phyloP scores from a whole-genome alignment of 805 yeast species.

The Metschnikowia drakensbergensis region DNA sequence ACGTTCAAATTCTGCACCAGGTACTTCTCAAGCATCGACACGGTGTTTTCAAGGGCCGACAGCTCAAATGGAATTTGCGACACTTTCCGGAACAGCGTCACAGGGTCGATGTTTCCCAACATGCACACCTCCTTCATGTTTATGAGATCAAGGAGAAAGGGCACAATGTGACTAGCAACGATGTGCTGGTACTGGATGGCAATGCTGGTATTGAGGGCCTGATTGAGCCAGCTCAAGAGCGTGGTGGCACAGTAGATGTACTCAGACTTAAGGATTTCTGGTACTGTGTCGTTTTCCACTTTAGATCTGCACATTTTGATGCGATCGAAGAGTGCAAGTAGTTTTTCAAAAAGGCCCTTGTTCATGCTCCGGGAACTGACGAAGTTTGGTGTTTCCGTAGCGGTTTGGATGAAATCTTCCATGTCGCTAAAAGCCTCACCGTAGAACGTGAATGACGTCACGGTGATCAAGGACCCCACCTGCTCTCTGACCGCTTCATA shows the following conservation, averaged over 20 bases:
- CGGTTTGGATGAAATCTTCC: slow-evolving; percentile 37
- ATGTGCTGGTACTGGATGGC: slow-evolving; percentile 52
- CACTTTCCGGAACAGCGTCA: slow-evolving; percentile 39
- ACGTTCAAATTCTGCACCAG: slow-evolving; percentile 27
- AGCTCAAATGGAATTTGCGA: slow-evolving; percentile 39
- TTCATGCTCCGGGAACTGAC: slow-evolving; percentile 14
- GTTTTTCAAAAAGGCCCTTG: slow-evolving; percentile 24
- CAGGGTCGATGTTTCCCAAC: slow-evolving; percentile 56
- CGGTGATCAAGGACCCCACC: slow-evolving; percentile 57
- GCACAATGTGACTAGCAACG: slow-evolving; percentile 50
- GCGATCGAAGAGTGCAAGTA: slow-evolving; percentile 41
- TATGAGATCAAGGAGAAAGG: slow-evolving; percentile 62
- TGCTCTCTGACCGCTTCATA: slow-evolving; percentile 70
- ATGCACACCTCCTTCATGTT: slow-evolving; percentile 79
- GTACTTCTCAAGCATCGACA: slow-evolving; percentile 41
- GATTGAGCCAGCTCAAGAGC: slow-evolving; percentile 54
- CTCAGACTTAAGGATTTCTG: slow-evolving; percentile 53
- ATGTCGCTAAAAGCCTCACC: slow-evolving; percentile 40
- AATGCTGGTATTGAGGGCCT: slow-evolving; percentile 50
- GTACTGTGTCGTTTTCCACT: slow-evolving; percentile 41
- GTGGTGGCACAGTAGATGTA: slow-evolving; percentile 68
- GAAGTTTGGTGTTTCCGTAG: slow-evolving; percentile 15
- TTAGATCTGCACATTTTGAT: slow-evolving; percentile 43
- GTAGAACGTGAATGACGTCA: slow-evolving; percentile 39
- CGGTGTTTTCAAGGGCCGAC: slow-evolving; percentile 22